Evolutionary conservation across 73 alveolate species (phyloP), one percentile per base, ranked within the genome.

Genomic region (Paramecium primaurelia): DNA sequence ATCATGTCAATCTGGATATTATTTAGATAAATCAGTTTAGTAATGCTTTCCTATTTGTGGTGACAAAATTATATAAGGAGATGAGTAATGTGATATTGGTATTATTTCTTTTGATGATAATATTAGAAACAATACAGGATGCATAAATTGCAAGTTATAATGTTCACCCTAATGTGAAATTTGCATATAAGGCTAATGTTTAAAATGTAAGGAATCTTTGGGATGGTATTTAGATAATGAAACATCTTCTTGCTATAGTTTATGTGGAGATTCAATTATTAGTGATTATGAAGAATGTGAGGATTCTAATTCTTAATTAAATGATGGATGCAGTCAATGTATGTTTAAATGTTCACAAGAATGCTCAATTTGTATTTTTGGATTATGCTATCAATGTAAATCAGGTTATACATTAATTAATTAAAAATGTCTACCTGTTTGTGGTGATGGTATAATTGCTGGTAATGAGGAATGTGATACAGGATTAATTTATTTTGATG

Each of bases 81-180:
- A 32, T 14, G 93, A 86, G 40, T 14, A 86, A 86, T 86, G 93
- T 59, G 93, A 86, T 38, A 68, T 58, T 68, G 93, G 86, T 11
- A 86, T 58, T 38, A 18, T 68, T 8, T 8, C 7, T 3, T 49
- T 58, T 59, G 93, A 89, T 14, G 88, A 86, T 4, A 16, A 34
- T n/a, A n/a, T 54, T n/a, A 54, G 20, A 54, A 54, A 54, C 20
- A 54, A 18, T 1, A 54, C 69, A 36, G 93, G 93, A 16, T 86
- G 93, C 18, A 37, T 22, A 16, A 22, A 40, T 26, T 64, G 84
- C 11, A 9, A 64, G 11, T 10, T 64, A 3, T 10, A 22, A 32
- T 64, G 84, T 14, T 64, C 69, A 2, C 69, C 69, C 0, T 54
- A 54, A 54, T 54, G 84, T 64, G 84, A 64, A 28, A 64, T 32